Evolutionary conservation across 2,329 filamentous ascomycete species (phyloP), one percentile per base, ranked within the genome.

Genomic region (Ceratocystis cacaofunesta): DNA sequence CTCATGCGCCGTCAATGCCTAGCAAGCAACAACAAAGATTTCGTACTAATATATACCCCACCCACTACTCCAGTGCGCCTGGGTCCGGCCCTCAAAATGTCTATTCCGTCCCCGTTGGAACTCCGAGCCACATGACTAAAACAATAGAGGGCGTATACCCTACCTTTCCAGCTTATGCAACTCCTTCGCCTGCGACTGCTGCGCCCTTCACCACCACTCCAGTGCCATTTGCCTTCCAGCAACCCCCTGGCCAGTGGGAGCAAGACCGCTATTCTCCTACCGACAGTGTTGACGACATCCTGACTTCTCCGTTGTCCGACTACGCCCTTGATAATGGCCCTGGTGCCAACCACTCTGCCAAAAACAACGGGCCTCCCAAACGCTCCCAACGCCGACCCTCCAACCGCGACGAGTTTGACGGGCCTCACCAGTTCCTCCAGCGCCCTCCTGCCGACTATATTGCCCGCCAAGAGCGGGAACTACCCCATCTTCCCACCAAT

Each of bases 341-440:
- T 58, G 74, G 75, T 55, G 70, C 74, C 65, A 71, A 75, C 44
- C 73, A 76, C 43, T 73, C 76, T 2, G 61, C 43, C 44, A 66
- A 67, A 41, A 65, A 46, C 43, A 68, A 67, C 62, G 67, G 68
- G 3, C 67, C 66, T 2, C 73, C 75, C 67, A 82, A 80, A 70
- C 77, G 79, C 50, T 76, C 81, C 17, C 86, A 89, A 72, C 81
- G 88, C 70, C 82, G 87, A 36, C 85, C 88, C 30, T 89, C 87
- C 52, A 92, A 92, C 76, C 82, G 90, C 68, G 90, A 95, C 78
- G 90, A 94, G 75, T 95, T 95, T 75, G 90, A 94, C 75, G 90
- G 90, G 2, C 89, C 90, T 7, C 88, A 91, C 70, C 90, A 95
- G 74, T 86, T 91, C 70, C 79, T 95, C 69, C 85, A 89, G 69